phyloP scores from a whole-genome alignment of 1,284 basidiomycete species.

The Phaffia rhodozyma region DNA sequence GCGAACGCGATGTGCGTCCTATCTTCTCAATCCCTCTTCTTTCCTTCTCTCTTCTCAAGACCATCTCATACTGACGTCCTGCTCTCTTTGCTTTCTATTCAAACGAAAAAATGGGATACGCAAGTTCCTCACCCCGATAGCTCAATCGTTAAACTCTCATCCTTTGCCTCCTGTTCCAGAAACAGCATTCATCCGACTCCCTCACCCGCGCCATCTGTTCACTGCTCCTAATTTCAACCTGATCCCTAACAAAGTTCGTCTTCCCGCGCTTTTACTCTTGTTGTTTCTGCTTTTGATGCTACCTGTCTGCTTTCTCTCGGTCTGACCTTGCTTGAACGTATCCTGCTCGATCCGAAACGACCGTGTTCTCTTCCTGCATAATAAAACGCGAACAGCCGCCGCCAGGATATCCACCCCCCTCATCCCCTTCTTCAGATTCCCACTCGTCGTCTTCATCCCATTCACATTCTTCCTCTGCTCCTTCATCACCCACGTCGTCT shows the following conservation, averaged over 20 bases:
- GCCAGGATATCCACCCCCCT: not conserved
- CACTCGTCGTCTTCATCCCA: not conserved
- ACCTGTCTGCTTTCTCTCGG: not conserved
- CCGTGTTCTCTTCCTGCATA: too few species aligned
- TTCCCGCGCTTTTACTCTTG: not conserved
- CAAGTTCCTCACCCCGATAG: constrained; percentile 36
- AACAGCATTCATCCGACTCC: constrained; percentile 36
- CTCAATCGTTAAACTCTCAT: constrained; percentile 34
- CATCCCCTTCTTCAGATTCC: not conserved
- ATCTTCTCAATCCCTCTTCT: not conserved
- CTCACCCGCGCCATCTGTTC: constrained; percentile 35
- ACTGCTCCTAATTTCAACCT: constrained; percentile 39
- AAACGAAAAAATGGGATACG: too few species aligned
- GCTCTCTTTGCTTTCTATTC: not conserved
- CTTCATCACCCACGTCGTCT: not conserved
- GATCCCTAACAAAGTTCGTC: constrained; percentile 26
- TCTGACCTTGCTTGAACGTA: too few species aligned
- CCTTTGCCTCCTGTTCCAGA: constrained; percentile 38
- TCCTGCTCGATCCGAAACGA: too few species aligned
- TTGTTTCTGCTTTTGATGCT: not conserved
- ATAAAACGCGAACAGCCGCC: not conserved
- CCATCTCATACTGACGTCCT: not conserved
- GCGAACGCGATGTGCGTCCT: constrained; percentile 35
- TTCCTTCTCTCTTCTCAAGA: not conserved
- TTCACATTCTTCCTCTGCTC: not conserved